phyloP scores from a whole-genome alignment of 805 yeast species.

The Wickerhamiella cacticola region DNA sequence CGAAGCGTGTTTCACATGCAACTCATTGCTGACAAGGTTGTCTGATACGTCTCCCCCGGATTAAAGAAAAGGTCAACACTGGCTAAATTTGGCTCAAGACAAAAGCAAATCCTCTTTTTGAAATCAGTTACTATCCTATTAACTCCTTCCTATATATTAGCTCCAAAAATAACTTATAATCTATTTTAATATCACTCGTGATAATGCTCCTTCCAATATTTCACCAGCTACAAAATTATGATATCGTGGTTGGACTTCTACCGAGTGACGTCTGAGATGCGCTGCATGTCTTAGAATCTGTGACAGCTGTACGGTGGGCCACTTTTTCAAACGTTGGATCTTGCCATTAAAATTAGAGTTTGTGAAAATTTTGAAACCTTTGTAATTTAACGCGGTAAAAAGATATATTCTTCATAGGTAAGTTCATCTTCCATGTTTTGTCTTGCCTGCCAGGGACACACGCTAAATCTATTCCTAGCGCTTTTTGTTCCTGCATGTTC shows the following conservation, averaged over 20 bases:
- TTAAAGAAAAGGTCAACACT: not conserved
- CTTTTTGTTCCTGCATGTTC: conserved; percentile 8
- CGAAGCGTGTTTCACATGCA: not conserved
- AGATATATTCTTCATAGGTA: not conserved
- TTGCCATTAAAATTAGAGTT: no score
- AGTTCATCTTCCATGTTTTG: no score
- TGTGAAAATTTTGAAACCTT: no score
- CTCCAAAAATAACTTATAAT: not conserved
- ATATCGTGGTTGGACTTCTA: conserved; percentile 1
- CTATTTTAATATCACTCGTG: not conserved
- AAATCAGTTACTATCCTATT: no score
- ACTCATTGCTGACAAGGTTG: not conserved
- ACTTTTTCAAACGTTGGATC: no score
- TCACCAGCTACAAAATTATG: not conserved
- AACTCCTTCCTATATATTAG: not conserved
- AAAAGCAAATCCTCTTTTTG: no score
- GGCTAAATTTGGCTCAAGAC: not conserved
- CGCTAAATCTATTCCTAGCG: conserved; percentile 1
- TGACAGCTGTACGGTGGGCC: no score
- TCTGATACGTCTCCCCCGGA: conserved; percentile 2
- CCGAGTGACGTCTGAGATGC: not conserved
- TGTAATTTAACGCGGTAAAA: no score
- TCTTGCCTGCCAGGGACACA: not conserved
- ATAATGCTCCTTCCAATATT: not conserved
- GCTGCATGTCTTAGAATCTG: not conserved